Evolutionary conservation across 345 rosid genomes (phyloP).

Genomic region (Salix koriyanagi): DNA sequence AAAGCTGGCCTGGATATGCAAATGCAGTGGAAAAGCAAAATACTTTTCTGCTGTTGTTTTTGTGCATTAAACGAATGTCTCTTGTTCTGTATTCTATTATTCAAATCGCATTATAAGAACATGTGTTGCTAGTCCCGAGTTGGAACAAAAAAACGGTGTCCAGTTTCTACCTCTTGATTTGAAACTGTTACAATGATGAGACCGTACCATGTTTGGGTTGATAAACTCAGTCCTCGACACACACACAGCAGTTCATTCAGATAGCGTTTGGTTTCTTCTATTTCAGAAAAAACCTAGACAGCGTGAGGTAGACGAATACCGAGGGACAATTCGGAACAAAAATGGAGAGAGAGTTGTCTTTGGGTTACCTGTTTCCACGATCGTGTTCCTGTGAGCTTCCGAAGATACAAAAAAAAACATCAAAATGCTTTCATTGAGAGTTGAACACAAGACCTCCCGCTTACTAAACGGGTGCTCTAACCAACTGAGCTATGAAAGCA

Average conservation of each 20-base stretch:
- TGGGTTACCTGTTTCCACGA: background rate
- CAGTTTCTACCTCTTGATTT: background rate
- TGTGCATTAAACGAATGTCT: background rate
- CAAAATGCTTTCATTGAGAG: conserved; percentile 64
- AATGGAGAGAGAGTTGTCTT: background rate
- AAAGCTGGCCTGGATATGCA: background rate
- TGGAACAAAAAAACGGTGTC: background rate
- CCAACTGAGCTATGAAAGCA: conserved; percentile 71
- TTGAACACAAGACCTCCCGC: conserved; percentile 98
- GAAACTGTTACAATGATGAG: background rate
- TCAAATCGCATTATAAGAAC: background rate
- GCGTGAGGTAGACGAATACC: background rate
- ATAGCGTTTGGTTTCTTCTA: background rate
- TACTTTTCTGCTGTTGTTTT: background rate
- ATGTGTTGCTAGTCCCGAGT: no score
- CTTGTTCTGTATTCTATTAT: background rate
- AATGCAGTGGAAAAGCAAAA: background rate
- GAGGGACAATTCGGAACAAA: no score
- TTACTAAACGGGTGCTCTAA: conserved; percentile 97
- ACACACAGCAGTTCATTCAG: background rate
- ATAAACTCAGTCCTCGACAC: background rate
- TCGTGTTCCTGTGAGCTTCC: no score
- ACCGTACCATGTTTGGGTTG: background rate
- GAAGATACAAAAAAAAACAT: no score
- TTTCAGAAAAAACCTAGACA: background rate